phyloP scores from a whole-genome alignment of 1,284 basidiomycete genomes.

The Boletus subluridellus region DNA sequence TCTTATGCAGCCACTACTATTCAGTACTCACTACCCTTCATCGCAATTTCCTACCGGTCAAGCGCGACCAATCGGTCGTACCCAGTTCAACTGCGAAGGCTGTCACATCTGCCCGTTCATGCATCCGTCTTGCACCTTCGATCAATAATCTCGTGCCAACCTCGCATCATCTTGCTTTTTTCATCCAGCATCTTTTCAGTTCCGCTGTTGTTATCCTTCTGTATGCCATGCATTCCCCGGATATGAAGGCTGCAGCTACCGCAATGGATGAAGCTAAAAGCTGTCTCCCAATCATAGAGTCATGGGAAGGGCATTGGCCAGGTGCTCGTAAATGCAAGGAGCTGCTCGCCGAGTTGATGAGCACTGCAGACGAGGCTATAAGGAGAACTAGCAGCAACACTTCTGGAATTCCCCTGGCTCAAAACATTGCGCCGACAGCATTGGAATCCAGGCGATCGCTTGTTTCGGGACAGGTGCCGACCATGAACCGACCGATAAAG shows the following conservation, averaged over 20 bases:
- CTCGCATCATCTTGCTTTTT: conserved; percentile 86
- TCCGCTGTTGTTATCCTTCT: conserved; percentile 84
- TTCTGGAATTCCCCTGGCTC: conserved; percentile 27
- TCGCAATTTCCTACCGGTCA: conserved; percentile 80
- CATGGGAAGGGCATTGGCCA: conserved; percentile 86
- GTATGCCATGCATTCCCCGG: conserved; percentile 81
- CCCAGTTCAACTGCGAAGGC: conserved; percentile 74
- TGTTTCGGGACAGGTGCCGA: conserved; percentile 30
- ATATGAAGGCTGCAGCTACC: conserved; percentile 60
- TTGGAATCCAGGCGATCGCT: conserved; percentile 50
- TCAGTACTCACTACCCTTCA: conserved; percentile 85
- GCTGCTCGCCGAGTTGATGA: conserved; percentile 63
- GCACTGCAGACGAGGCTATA: conserved; percentile 66
- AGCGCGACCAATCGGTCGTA: conserved; percentile 59
- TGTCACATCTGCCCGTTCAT: conserved; percentile 72
- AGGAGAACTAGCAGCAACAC: conserved; percentile 34
- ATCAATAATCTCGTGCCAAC: conserved; percentile 82
- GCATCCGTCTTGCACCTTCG: conserved; percentile 80
- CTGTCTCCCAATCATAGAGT: conserved; percentile 66
- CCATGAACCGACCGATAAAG: conserved; percentile 48
- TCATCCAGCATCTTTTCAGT: conserved; percentile 88
- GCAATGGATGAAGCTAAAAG: conserved; percentile 82
- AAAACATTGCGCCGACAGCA: conserved; percentile 35
- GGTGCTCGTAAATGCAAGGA: conserved; percentile 85
- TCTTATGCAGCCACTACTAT: conserved; percentile 86